These are phyloP conservation scores for Rhizopogon vesiculosus DNA, from an alignment of 768 basidiomycete genomes.

Conservation along the genomic window DNA sequence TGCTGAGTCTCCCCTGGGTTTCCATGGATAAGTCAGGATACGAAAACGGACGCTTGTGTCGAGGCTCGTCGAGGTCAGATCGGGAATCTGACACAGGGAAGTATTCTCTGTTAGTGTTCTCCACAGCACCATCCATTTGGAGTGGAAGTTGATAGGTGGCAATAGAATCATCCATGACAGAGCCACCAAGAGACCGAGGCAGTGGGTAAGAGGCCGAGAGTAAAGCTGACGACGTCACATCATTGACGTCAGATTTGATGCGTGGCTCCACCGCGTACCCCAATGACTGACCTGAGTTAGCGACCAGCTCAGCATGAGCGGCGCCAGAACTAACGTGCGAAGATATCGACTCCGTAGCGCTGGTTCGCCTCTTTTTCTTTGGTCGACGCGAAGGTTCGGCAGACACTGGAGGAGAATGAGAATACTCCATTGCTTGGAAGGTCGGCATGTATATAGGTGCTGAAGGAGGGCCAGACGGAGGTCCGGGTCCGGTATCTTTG, in stretches of 20 bases:
- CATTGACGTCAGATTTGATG: constrained; percentile 28
- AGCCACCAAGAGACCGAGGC: constrained; percentile 12
- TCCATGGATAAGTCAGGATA: constrained; percentile 9
- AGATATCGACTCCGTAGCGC: constrained; percentile 30
- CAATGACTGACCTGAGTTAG: neutral
- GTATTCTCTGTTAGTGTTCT: constrained; percentile 17
- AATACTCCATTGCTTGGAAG: constrained; percentile 35
- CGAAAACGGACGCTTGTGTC: constrained; percentile 18
- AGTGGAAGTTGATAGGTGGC: constrained; percentile 20
- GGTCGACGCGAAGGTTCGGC: constrained; percentile 27
- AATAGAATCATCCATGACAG: constrained; percentile 15
- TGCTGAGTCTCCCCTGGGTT: neutral
- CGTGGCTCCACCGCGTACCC: constrained; percentile 17
- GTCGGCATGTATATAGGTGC: constrained; percentile 36
- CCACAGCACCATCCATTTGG: neutral
- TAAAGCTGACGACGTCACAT: constrained; percentile 26
- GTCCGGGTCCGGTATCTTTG: constrained; percentile 27
- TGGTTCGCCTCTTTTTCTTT: constrained; percentile 32
- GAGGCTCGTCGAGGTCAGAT: constrained; percentile 25
- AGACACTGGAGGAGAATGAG: constrained; percentile 29
- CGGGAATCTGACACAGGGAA: constrained; percentile 31
- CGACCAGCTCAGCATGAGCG: neutral
- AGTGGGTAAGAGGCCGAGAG: constrained; percentile 25
- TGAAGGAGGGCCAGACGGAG: constrained; percentile 15
- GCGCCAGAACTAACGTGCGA: constrained; percentile 26